Percentiles rank a stretch among this genome's conserved stretches.
phyloP scores from a whole-genome alignment of 129 eudicot species.

The Gnaphalium uliginosum region DNA sequence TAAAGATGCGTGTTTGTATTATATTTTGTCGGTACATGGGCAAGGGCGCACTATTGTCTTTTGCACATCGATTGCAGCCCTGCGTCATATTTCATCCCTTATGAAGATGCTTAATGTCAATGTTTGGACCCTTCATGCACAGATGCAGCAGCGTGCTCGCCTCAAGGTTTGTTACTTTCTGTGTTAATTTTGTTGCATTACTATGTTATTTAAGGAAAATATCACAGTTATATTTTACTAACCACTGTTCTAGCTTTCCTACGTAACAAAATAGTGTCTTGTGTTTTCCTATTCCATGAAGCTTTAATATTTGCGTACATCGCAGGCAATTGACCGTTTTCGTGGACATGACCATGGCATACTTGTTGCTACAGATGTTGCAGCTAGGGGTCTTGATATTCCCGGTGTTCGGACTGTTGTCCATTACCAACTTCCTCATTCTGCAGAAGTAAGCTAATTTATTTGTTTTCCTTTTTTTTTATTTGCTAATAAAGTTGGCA shows the following conservation, averaged over 20 bases:
- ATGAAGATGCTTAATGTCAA: slow-evolving; percentile 57
- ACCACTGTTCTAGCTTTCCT: not conserved
- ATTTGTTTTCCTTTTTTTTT: not conserved
- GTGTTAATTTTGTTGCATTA: not conserved
- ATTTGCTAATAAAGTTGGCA: not conserved
- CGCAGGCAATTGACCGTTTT: slow-evolving; percentile 94
- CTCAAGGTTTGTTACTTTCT: slow-evolving; percentile 56
- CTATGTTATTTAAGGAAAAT: not conserved
- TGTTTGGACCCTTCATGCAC: slow-evolving; percentile 82
- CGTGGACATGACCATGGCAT: slow-evolving; percentile 80
- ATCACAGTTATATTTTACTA: not conserved
- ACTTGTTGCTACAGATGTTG: slow-evolving; percentile 95
- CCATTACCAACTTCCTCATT: slow-evolving; percentile 96
- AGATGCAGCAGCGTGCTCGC: slow-evolving; percentile 98
- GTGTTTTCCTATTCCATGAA: not conserved
- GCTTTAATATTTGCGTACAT: slow-evolving; percentile 13
- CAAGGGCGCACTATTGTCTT: slow-evolving; percentile 88
- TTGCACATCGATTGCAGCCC: slow-evolving; percentile 95
- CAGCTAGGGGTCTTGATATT: slow-evolving; percentile 97
- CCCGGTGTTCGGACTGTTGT: slow-evolving; percentile 94
- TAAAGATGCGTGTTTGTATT: slow-evolving; percentile 89
- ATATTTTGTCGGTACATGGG: slow-evolving; percentile 87
- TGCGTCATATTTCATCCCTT: slow-evolving; percentile 77
- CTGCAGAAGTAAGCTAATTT: slow-evolving; percentile 70
- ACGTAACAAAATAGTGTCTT: not conserved